Base-by-base conservation (phyloP, 768 basidiomycete genomes). In the Termitomyces sp. region DNA sequence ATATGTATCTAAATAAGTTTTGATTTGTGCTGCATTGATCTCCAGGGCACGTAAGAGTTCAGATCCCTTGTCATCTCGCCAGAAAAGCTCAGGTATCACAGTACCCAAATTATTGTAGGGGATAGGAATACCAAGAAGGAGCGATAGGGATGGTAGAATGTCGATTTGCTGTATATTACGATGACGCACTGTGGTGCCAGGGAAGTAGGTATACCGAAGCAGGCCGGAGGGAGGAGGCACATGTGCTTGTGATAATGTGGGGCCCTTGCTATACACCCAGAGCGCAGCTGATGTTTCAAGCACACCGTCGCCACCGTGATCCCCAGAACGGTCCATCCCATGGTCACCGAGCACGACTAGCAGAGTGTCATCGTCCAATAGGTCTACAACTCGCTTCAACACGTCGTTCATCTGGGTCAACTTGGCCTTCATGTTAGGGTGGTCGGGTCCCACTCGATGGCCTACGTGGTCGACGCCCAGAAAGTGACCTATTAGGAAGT, bases 381-480 rank as follows among this genome's bases (percentile, higher is more conserved):
- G 63, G 0, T 84, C 80, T 6, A 98, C 91, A 4, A 96, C 87
- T 6, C 82, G 78, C 13, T 71, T 69, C 2, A 99, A 74, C 0
- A 97, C 86, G 31, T 78, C 69, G 69, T 98, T 86, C 93, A 98
- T 96, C 70, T 98, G 93, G 58, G 75, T 69, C 20, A 98, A 76
- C 71, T 99, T 99, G 24, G 83, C 73, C 61, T 79, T 83, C 94
- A 98, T 97, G 50, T 82, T 85, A 0, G 86, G 83, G 65, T 95
- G 89, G 56, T 91, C 87, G 0, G 96, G 94, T 0, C 96, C 95
- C 7, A 98, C 84, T 54, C 97, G 82, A 68, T 99, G 96, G 0
- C 97, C 97, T 42, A 89, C 94, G 69, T 98, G 97, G 70, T 98
- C 97, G 3, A 98, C 93, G 15, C 97, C 97, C 27, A 99, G 82